These are phyloP conservation scores for Populus nigra DNA, from an alignment of 345 rosid genomes.

Conservation along the genomic window DNA sequence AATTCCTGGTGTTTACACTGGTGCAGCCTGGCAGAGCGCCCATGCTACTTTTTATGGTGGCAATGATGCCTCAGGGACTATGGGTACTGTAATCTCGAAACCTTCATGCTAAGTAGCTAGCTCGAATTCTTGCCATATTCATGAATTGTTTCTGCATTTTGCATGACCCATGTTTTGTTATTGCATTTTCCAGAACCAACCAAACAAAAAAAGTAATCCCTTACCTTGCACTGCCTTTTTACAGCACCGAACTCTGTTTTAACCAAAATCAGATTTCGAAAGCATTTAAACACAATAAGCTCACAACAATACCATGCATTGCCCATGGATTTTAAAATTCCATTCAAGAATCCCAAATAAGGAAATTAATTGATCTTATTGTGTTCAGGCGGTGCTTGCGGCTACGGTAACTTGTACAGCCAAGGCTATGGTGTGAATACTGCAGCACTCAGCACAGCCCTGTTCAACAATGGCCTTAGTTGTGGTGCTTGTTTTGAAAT, in stretches of 20 bases:
- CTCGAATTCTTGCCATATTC: background rate
- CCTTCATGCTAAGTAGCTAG: background rate
- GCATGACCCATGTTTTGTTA: background rate
- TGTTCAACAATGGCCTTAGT: slow-evolving; percentile 59
- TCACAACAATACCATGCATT: background rate
- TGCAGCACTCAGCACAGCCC: slow-evolving; percentile 69
- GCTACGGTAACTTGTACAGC: slow-evolving; percentile 64
- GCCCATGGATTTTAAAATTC: background rate
- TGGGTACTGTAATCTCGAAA: slow-evolving; percentile 46
- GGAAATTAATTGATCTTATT: background rate
- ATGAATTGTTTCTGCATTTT: background rate
- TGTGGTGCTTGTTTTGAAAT: slow-evolving; percentile 65
- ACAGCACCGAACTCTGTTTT: background rate
- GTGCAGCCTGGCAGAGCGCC: slow-evolving; percentile 68
- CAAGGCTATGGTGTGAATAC: slow-evolving; percentile 69
- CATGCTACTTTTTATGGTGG: slow-evolving; percentile 96
- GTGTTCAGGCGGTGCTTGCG: slow-evolving; percentile 59
- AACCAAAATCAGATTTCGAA: background rate
- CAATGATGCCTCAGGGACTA: slow-evolving; percentile 82
- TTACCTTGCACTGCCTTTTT: background rate
- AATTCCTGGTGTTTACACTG: slow-evolving; percentile 68
- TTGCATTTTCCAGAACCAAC: background rate
- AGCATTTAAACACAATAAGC: background rate
- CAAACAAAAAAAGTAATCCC: background rate
- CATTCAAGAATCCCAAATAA: background rate